phyloP scores from a whole-genome alignment of 306 rosid genomes.

The Castanopsis chinensis region DNA sequence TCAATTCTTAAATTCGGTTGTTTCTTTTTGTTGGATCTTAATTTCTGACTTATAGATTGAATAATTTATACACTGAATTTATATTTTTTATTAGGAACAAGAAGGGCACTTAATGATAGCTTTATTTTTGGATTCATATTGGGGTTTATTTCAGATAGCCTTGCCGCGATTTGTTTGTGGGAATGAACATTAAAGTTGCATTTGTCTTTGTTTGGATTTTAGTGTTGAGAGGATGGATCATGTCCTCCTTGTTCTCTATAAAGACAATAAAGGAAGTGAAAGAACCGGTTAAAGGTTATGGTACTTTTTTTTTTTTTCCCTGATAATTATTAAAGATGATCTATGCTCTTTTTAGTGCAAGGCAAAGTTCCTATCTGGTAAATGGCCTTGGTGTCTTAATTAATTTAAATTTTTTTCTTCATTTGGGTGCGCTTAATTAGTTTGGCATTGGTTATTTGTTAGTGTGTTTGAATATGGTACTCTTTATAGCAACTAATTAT shows the following conservation, averaged over 20 bases:
- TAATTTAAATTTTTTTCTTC: neutral
- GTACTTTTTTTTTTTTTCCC: neutral
- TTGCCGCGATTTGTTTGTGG: conserved; percentile 18
- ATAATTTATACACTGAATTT: too few species aligned
- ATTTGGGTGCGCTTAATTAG: neutral
- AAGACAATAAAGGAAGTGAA: neutral
- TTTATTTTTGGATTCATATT: too few species aligned
- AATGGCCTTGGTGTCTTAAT: neutral
- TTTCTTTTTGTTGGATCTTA: too few species aligned
- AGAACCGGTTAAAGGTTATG: conserved; percentile 27
- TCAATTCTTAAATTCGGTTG: too few species aligned
- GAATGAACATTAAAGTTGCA: neutral
- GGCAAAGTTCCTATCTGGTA: conserved; percentile 16
- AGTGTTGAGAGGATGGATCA: neutral
- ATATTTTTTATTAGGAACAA: too few species aligned
- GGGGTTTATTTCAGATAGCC: conserved; percentile 23
- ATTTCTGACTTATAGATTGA: too few species aligned
- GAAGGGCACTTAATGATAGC: too few species aligned
- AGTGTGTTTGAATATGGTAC: neutral
- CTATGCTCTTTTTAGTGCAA: conserved; percentile 12
- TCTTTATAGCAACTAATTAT: neutral
- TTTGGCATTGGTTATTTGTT: too few species aligned
- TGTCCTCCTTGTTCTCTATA: neutral
- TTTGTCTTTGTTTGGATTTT: neutral
- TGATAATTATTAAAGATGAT: conserved; percentile 27